Conservation (phyloP, 1,284 basidiomycete genomes). For the Leccinum ponderosum region DNA sequence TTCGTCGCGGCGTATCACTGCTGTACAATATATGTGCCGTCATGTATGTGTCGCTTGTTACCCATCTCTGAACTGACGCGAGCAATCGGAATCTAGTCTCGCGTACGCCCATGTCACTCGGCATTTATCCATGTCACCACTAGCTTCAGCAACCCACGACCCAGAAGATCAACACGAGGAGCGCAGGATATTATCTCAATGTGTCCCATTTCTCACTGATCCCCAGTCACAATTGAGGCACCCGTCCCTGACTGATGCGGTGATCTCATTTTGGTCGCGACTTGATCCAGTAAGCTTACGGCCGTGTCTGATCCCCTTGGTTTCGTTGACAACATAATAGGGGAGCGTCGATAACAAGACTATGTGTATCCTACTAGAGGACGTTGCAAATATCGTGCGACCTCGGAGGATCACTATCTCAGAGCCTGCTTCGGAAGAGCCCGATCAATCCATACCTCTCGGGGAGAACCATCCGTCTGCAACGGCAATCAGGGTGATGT, state of each 20-base stretch:
- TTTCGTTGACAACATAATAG: slow-evolving; percentile 34
- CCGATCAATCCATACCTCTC: neutral
- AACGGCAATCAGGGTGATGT: slow-evolving; percentile 24
- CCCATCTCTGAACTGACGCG: neutral
- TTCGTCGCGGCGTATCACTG: slow-evolving; percentile 45
- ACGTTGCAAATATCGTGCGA: slow-evolving; percentile 50
- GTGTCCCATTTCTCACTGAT: slow-evolving; percentile 64
- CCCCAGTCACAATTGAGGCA: slow-evolving; percentile 53
- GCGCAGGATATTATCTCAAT: slow-evolving; percentile 45
- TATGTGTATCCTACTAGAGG: slow-evolving; percentile 54
- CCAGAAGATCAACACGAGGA: slow-evolving; percentile 48
- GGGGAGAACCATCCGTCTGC: slow-evolving; percentile 21
- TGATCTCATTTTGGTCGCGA: slow-evolving; percentile 63
- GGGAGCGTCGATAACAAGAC: slow-evolving; percentile 44
- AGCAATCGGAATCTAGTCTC: slow-evolving; percentile 42
- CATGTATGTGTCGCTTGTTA: slow-evolving; percentile 47
- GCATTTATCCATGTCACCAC: slow-evolving; percentile 55
- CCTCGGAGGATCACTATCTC: slow-evolving; percentile 42
- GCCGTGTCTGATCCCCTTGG: neutral
- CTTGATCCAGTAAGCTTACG: slow-evolving; percentile 47
- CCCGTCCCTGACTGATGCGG: slow-evolving; percentile 46
- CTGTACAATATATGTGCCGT: slow-evolving; percentile 66
- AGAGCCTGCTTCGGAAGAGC: slow-evolving; percentile 5
- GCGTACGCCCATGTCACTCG: slow-evolving; percentile 67
- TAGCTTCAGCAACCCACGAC: slow-evolving; percentile 42